These are phyloP conservation scores for Neurospora sp. DNA, from an alignment of 495 filamentous ascomycete species.

Conservation along the genomic window DNA sequence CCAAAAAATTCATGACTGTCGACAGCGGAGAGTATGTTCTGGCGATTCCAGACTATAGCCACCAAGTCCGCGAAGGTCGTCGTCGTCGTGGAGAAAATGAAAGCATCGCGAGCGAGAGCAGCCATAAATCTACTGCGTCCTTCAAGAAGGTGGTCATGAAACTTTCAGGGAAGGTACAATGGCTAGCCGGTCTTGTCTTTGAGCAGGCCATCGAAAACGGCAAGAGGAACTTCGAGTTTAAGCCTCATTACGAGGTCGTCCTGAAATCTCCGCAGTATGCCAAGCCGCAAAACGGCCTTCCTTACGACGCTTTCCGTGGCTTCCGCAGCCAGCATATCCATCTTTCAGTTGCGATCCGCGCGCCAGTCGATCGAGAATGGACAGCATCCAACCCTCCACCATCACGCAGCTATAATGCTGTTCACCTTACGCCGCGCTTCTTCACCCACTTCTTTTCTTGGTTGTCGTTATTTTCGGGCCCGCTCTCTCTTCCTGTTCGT, in stretches of 20 bases:
- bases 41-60: slow-evolving; percentile 86
- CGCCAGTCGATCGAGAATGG: slow-evolving; percentile 77
- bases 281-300: slow-evolving; percentile 42
- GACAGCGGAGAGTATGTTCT: slow-evolving; percentile 90
- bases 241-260: slow-evolving; percentile 83
- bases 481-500: slow-evolving; percentile 88
- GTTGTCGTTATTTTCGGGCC: slow-evolving; percentile 93
- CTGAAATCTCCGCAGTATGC: slow-evolving; percentile 70
- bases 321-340: slow-evolving; percentile 96
- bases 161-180: slow-evolving; percentile 85
- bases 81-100: slow-evolving; percentile 51
- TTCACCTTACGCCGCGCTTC: slow-evolving; percentile 87
- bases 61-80: slow-evolving; percentile 64
- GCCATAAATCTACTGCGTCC: slow-evolving; percentile 59
- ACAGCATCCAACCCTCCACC: slow-evolving; percentile 56
- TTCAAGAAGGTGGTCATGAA: slow-evolving; percentile 99
- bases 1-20: slow-evolving; percentile 87
- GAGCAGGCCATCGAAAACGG: slow-evolving; percentile 61
- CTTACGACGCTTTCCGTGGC: slow-evolving; percentile 85
- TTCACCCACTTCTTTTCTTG: slow-evolving; percentile 98
- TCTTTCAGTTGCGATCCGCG: slow-evolving; percentile 78
- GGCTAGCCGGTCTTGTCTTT: slow-evolving; percentile 84
- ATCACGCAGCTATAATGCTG: slow-evolving; percentile 85
- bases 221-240: slow-evolving; percentile 74
- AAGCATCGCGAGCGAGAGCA: slow-evolving; percentile 51